Conservation (phyloP, 164 flowering plant species). For the Aristolochia fimbriata region DNA sequence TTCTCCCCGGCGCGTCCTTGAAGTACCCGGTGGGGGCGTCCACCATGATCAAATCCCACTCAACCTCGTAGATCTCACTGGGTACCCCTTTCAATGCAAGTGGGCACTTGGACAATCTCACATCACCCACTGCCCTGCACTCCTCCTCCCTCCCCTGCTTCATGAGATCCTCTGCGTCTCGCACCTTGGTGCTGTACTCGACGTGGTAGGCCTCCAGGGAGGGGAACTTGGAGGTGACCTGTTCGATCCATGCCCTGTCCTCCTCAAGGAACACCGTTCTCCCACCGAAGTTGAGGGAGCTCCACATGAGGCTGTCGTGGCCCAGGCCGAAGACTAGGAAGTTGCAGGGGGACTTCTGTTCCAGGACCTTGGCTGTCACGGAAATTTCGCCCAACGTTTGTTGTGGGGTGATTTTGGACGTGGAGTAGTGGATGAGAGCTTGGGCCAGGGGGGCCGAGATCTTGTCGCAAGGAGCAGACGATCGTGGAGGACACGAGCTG, state of each 20-base stretch:
- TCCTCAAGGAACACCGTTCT: slow-evolving; percentile 78
- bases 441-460: slow-evolving; percentile 41
- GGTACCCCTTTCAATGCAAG: slow-evolving; percentile 61
- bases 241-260: slow-evolving; percentile 62
- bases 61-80: slow-evolving; percentile 39
- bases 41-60: slow-evolving; percentile 94
- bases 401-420: slow-evolving; percentile 64
- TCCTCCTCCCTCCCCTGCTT: slow-evolving; percentile 34
- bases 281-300: slow-evolving; percentile 65
- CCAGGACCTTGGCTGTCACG: slow-evolving; percentile 34
- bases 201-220: slow-evolving; percentile 57
- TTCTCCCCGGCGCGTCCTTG: slow-evolving; percentile 84
- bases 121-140: slow-evolving; percentile 39
- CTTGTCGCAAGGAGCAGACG: slow-evolving; percentile 33
- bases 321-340: slow-evolving; percentile 88
- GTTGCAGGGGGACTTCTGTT: slow-evolving; percentile 72
- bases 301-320: slow-evolving; percentile 87
- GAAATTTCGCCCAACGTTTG: slow-evolving; percentile 60
- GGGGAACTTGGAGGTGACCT: slow-evolving; percentile 41
- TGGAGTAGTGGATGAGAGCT: slow-evolving; percentile 49
- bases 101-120: slow-evolving; percentile 39
- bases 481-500: slow-evolving; percentile 13
- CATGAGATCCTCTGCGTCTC: slow-evolving; percentile 48
- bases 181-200: slow-evolving; percentile 50
- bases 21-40: slow-evolving; percentile 88